These are phyloP conservation scores for Colletotrichum musicola DNA, from an alignment of 2,329 filamentous ascomycete genomes.

Conservation along the genomic window DNA sequence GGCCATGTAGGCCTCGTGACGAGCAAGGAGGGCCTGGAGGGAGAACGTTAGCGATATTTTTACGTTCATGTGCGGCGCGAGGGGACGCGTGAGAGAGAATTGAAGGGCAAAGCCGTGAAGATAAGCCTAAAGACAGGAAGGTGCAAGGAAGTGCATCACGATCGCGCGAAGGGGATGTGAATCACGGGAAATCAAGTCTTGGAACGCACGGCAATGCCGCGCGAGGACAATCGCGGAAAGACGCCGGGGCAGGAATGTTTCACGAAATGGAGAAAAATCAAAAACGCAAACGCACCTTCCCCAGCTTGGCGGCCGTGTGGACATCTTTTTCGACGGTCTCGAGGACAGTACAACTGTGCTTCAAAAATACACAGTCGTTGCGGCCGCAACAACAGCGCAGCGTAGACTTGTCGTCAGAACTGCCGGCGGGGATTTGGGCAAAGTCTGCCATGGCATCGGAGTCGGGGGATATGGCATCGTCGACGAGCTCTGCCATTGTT, in stretches of 20 bases:
- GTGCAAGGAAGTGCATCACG: constrained; percentile 31
- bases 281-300: constrained; percentile 73
- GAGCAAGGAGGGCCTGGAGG: constrained; percentile 86
- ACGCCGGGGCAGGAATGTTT: constrained; percentile 33
- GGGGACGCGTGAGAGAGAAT: constrained; percentile 18
- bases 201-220: constrained; percentile 34
- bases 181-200: constrained; percentile 33
- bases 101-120: constrained; percentile 38
- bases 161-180: constrained; percentile 14
- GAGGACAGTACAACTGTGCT: constrained; percentile 82
- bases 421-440: constrained; percentile 29
- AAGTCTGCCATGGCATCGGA: constrained; percentile 38
- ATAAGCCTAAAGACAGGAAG: constrained; percentile 43
- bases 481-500: constrained; percentile 36
- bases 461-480: constrained; percentile 26
- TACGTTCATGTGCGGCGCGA: constrained; percentile 43
- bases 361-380: constrained; percentile 81
- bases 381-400: constrained; percentile 88
- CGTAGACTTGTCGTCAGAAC: constrained; percentile 46
- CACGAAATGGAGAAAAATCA: constrained; percentile 13
- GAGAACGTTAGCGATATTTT: constrained; percentile 80
- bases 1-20: constrained; percentile 94
- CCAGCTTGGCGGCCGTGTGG: constrained; percentile 85
- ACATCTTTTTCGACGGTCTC: constrained; percentile 90
- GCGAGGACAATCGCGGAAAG: background rate